Conservation (phyloP, 2,329 filamentous ascomycete genomes). For the Aspergillus intermedius region DNA sequence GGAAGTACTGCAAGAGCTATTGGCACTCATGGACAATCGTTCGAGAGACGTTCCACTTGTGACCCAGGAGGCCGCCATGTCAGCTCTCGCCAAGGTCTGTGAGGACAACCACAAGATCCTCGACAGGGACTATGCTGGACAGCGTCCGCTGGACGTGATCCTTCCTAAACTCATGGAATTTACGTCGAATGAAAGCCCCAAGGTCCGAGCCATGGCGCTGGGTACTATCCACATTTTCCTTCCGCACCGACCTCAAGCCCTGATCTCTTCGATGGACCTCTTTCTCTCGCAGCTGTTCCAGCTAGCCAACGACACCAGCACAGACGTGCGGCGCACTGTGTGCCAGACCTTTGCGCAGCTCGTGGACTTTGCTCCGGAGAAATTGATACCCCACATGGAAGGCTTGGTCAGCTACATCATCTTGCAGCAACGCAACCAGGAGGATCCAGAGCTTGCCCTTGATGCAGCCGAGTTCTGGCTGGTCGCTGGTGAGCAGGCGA, state of each 20-base stretch:
- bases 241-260: constrained; percentile 71
- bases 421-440: constrained; percentile 70
- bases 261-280: constrained; percentile 71
- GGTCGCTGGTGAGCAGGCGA: constrained; percentile 79
- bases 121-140: constrained; percentile 79
- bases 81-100: constrained; percentile 88
- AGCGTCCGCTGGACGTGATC: constrained; percentile 79
- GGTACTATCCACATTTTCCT: constrained; percentile 89
- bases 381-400: constrained; percentile 78
- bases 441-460: constrained; percentile 82
- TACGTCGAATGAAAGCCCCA: constrained; percentile 66
- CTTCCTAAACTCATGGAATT: constrained; percentile 88
- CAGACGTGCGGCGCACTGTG: constrained; percentile 84
- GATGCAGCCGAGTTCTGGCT: constrained; percentile 98
- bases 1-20: constrained; percentile 74
- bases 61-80: constrained; percentile 88
- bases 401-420: constrained; percentile 92
- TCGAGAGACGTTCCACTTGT: constrained; percentile 60
- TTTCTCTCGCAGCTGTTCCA: constrained; percentile 78
- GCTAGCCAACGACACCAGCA: constrained; percentile 67
- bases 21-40: constrained; percentile 69
- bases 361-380: constrained; percentile 83
- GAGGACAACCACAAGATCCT: constrained; percentile 88
- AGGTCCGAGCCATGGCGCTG: constrained; percentile 73
- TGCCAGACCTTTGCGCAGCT: constrained; percentile 90